Base-by-base conservation (phyloP, 1,139 yeast genomes). In the Blastobotrys indianensis region DNA sequence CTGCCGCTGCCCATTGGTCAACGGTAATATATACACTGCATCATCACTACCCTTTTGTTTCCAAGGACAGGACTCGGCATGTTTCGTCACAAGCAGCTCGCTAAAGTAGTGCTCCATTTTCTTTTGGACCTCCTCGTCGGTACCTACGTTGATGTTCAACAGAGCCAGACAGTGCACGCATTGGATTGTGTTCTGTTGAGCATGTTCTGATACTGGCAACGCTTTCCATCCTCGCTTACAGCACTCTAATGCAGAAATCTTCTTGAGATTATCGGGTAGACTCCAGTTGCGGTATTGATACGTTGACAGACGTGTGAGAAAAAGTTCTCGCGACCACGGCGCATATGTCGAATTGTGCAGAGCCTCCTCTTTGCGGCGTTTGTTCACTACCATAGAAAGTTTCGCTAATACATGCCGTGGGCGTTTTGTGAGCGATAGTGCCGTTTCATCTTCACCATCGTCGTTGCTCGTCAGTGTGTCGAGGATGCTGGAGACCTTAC, bases 301-400 rank as follows among this genome's bases (percentile, higher is more conserved):
- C n/a, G 56, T 48, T 2, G 51, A 20, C 39, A 55, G 43, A 20
- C 59, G 46, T 8, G 39, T 41, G 2, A 55, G 45, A 33, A 55
- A 51, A 34, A 28, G 35, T 4, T 54, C 54, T 28, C 56, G 45
- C 12, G 55, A 51, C 59, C 59, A 55, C 20, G 59, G 59, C 20
- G 50, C 45, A 36, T 54, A 54, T 15, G 49, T 40, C 4, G 45
- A 39, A 3, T 38, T 17, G 4, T 20, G 20, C n/a, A 41, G 20
- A 12, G n/a, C 17, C 4, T 33, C 17, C 9, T 13, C 16, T 33
- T 33, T 13, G 36, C 16, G 36, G 20, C 36, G 36, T 10, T 33
- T 12, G 13, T 33, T 33, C 17, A 11, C 16, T 4, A 30, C n/a
- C 32, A 12, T 12, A 12, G 32, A 30, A 30, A 30, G 32, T 12